Conservation (phyloP, 192 early-diverging fungal species). For the Chytriomyces sp. region DNA sequence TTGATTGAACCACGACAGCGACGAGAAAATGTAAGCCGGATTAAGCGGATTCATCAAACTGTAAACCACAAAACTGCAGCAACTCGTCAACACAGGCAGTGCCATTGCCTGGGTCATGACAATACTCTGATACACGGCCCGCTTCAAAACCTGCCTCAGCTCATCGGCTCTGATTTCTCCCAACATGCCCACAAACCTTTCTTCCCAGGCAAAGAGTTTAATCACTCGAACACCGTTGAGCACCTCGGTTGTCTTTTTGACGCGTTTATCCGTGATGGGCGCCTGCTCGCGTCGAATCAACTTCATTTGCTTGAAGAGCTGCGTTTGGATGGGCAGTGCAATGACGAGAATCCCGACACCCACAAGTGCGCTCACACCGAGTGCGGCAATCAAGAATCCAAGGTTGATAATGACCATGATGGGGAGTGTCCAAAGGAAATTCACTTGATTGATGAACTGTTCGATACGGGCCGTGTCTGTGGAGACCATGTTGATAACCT, state of each 20-base stretch:
- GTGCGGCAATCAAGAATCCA: constrained; percentile 46
- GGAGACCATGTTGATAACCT: constrained; percentile 61
- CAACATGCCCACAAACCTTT: constrained; percentile 65
- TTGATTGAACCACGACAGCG: constrained; percentile 47
- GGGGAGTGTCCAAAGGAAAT: constrained; percentile 57
- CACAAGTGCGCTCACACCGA: constrained; percentile 50
- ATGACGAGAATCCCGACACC: constrained; percentile 54
- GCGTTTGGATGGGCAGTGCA: constrained; percentile 44
- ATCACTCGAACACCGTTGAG: constrained; percentile 75
- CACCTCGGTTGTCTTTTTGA: constrained; percentile 73
- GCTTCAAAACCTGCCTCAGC: constrained; percentile 40
- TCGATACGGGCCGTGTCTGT: constrained; percentile 3
- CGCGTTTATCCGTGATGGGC: constrained; percentile 73
- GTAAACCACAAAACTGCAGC: constrained; percentile 48
- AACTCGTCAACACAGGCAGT: constrained; percentile 46
- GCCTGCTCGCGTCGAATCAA: constrained; percentile 44
- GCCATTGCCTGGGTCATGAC: constrained; percentile 50
- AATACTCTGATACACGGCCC: constrained; percentile 40
- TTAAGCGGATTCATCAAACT: constrained; percentile 37
- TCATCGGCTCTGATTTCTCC: constrained; percentile 54
- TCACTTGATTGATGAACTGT: constrained; percentile 52
- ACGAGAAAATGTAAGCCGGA: constrained; percentile 49
- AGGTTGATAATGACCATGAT: constrained; percentile 69
- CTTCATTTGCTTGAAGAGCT: constrained; percentile 40
- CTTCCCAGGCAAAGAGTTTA: constrained; percentile 76